Evolutionary conservation across 2,329 filamentous ascomycete genomes (phyloP).

Genomic region (Bertia moriformis): DNA sequence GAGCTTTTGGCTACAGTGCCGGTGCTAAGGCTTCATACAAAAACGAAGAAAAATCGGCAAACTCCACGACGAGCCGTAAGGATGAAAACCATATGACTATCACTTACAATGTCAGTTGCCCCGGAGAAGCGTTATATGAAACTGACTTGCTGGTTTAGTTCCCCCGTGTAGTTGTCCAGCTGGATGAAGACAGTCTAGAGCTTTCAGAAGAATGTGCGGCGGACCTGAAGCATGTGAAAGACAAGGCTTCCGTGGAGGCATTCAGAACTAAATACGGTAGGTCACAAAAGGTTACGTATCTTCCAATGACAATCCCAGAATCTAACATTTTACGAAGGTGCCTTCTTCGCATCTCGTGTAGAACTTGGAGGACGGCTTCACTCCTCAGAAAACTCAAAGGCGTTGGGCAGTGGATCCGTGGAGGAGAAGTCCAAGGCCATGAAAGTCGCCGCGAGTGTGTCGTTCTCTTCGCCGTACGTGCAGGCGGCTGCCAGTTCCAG

Average conservation of each 20-base stretch:
- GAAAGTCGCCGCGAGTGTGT: background rate
- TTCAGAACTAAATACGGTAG: background rate
- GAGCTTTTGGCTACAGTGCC: background rate
- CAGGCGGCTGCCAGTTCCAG: background rate
- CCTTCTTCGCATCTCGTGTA: background rate
- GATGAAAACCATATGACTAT: too few relatives aligned
- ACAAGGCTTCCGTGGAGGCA: background rate
- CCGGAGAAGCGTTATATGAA: background rate
- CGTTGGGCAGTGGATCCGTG: background rate
- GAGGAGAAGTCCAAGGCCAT: background rate
- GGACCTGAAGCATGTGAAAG: background rate
- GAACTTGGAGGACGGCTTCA: background rate
- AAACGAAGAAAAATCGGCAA: background rate
- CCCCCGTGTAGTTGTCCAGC: background rate
- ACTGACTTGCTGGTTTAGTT: background rate
- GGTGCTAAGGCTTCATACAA: background rate
- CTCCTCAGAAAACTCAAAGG: background rate
- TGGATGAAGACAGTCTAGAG: background rate
- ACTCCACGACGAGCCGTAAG: background rate
- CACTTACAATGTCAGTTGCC: background rate
- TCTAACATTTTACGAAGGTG: background rate
- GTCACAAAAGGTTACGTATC: too few relatives aligned
- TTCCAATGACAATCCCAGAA: too few relatives aligned
- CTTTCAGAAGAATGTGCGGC: background rate
- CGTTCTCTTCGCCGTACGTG: background rate